Conservation (phyloP, 805 yeast species). For the Spathaspora sp. region DNA sequence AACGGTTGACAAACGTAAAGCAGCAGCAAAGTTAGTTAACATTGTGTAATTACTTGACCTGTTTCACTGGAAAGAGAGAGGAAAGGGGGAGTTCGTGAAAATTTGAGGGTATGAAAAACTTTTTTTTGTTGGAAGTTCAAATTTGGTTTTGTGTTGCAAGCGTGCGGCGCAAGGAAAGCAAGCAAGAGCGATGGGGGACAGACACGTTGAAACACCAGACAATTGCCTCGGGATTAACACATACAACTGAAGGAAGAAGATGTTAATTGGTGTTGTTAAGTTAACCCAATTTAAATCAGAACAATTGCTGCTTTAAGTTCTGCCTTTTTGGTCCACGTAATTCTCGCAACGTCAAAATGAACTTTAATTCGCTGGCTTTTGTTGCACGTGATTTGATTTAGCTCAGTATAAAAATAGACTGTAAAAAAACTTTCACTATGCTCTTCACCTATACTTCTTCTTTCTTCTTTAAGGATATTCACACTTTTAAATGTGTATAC, state of each 20-base stretch:
- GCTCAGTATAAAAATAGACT: neutral
- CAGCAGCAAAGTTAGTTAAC: slow-evolving; percentile 25
- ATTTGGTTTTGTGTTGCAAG: neutral
- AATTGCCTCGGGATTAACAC: too few relatives aligned
- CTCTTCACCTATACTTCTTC: neutral
- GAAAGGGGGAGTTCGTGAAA: neutral
- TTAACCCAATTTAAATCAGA: too few relatives aligned
- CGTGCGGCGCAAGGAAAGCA: neutral
- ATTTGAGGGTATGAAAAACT: slow-evolving; percentile 1
- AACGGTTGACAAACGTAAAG: slow-evolving; percentile 24
- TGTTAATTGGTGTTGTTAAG: too few relatives aligned
- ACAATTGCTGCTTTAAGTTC: neutral
- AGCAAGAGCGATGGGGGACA: neutral
- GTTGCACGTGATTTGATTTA: neutral
- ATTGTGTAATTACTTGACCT: slow-evolving; percentile 12
- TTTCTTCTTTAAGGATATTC: neutral
- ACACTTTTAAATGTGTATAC: neutral
- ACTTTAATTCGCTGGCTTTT: neutral
- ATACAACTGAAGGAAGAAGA: too few relatives aligned
- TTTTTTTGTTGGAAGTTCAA: neutral
- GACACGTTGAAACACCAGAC: too few relatives aligned
- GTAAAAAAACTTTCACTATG: neutral
- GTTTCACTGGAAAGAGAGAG: neutral
- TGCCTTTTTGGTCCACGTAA: neutral
- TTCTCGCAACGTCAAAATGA: neutral